Conservation (phyloP, 768 basidiomycete species). For the Trametes cingulata region DNA sequence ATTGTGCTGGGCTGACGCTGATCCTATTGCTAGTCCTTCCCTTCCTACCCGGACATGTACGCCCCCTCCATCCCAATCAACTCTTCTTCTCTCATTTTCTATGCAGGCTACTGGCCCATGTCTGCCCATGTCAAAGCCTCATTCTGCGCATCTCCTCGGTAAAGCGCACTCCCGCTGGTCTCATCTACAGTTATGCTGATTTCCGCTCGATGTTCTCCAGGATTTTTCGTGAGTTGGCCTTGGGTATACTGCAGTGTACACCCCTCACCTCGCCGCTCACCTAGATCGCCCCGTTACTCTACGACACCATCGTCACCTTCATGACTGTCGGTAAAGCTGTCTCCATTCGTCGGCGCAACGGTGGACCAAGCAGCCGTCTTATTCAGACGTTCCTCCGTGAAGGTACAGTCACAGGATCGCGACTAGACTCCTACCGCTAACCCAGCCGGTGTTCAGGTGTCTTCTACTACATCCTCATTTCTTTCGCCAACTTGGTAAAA, state of each 20-base stretch:
- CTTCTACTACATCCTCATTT: slow-evolving; percentile 84
- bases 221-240: slow-evolving; percentile 28
- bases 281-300: slow-evolving; percentile 78
- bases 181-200: neutral
- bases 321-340: slow-evolving; percentile 84
- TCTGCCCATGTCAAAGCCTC: slow-evolving; percentile 79
- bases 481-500: slow-evolving; percentile 74
- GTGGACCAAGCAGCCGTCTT: slow-evolving; percentile 73
- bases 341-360: slow-evolving; percentile 70
- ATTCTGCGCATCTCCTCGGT: slow-evolving; percentile 83
- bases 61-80: slow-evolving; percentile 21
- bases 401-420: slow-evolving; percentile 42
- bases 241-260: neutral
- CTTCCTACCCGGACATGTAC: slow-evolving; percentile 63
- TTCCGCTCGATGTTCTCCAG: slow-evolving; percentile 1
- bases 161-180: slow-evolving; percentile 40
- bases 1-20: neutral
- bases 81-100: neutral
- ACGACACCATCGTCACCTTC: slow-evolving; percentile 77
- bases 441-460: slow-evolving; percentile 48
- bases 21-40: slow-evolving; percentile 50
- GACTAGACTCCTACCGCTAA: neutral
- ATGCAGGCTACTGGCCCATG: slow-evolving; percentile 62
- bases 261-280: neutral
- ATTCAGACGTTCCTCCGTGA: slow-evolving; percentile 86